Percentiles rank a stretch among this genome's conserved stretches.
Conservation (phyloP, 2,329 filamentous ascomycete species). For the Paraconiothyrium brasiliense region DNA sequence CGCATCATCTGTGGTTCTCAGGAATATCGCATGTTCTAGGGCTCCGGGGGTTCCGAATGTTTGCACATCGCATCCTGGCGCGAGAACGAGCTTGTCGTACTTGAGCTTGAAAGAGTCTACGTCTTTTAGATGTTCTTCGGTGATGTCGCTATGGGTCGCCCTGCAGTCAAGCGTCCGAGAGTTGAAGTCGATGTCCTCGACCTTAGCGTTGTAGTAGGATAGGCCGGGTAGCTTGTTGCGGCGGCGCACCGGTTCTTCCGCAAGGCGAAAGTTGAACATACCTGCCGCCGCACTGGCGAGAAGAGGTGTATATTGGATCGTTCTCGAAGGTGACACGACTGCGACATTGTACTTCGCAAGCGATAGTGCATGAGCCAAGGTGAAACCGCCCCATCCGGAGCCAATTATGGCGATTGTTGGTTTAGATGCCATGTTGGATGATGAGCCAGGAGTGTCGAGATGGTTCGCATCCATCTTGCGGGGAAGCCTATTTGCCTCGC, state of each 20-base stretch:
- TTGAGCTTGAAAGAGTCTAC: slow-evolving; percentile 1
- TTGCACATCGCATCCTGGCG: slow-evolving; percentile 11
- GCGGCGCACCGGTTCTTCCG: slow-evolving; percentile 10
- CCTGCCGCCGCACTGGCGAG: slow-evolving; percentile 8
- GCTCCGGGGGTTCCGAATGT: slow-evolving; percentile 9
- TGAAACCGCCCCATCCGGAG: slow-evolving; percentile 8
- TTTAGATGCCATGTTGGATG: slow-evolving; percentile 1
- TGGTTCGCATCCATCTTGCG: not conserved
- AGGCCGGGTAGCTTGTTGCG: slow-evolving; percentile 9
- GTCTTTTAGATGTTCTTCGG: not conserved
- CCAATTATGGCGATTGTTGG: slow-evolving; percentile 7
- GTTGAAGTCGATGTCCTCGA: slow-evolving; percentile 9
- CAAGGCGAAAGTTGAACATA: slow-evolving; percentile 12
- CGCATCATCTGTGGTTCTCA: slow-evolving; percentile 6
- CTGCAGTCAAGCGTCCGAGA: slow-evolving; percentile 1
- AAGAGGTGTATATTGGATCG: slow-evolving; percentile 9
- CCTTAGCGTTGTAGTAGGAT: slow-evolving; percentile 9
- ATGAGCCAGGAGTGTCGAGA: not conserved
- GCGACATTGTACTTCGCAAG: slow-evolving; percentile 10
- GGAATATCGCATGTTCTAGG: slow-evolving; percentile 7
- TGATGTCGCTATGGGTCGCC: not conserved
- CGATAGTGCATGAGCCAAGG: slow-evolving; percentile 8
- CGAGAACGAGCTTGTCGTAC: slow-evolving; percentile 12
- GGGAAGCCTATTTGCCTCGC: not conserved
- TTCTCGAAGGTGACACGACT: slow-evolving; percentile 10